Percentiles rank a stretch among this genome's conserved stretches.
Evolutionary conservation across 768 basidiomycete species (phyloP).

Genomic region (Lenzites betulinus): DNA sequence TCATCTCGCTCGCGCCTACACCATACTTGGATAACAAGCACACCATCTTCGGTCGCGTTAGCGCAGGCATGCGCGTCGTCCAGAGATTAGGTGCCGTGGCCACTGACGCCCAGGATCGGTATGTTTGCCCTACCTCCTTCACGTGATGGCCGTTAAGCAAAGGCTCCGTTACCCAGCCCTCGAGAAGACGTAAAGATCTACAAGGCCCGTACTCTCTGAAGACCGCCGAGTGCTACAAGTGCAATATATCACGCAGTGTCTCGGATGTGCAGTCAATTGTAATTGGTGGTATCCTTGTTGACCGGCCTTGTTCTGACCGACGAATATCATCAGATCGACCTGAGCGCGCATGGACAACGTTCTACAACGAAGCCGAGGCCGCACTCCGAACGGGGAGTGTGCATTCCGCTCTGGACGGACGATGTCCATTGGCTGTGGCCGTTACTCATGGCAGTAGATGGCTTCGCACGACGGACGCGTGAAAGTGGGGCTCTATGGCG

Average conservation of each 20-base stretch:
- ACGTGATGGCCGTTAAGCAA: not conserved
- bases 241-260: too few species aligned
- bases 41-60: slow-evolving; percentile 90
- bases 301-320: not conserved
- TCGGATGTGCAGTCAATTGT: too few species aligned
- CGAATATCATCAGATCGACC: not conserved
- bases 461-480: not conserved
- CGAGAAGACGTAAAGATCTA: slow-evolving; percentile 90
- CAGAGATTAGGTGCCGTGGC: slow-evolving; percentile 90
- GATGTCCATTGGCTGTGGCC: not conserved
- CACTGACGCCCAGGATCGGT: slow-evolving; percentile 88
- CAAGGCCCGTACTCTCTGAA: slow-evolving; percentile 55
- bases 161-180: slow-evolving; percentile 35
- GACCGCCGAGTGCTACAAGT: not conserved
- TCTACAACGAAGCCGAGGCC: not conserved
- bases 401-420: not conserved
- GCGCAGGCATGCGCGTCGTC: slow-evolving; percentile 88
- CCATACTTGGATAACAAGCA: slow-evolving; percentile 85
- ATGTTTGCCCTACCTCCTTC: slow-evolving; percentile 28
- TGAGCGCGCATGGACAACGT: not conserved
- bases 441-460: not conserved
- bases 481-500: not conserved
- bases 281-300: not conserved
- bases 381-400: not conserved
- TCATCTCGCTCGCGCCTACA: slow-evolving; percentile 82